Evolutionary conservation across 352 stramenopile genomes (phyloP).

Genomic region (Stramenopiles sp.): DNA sequence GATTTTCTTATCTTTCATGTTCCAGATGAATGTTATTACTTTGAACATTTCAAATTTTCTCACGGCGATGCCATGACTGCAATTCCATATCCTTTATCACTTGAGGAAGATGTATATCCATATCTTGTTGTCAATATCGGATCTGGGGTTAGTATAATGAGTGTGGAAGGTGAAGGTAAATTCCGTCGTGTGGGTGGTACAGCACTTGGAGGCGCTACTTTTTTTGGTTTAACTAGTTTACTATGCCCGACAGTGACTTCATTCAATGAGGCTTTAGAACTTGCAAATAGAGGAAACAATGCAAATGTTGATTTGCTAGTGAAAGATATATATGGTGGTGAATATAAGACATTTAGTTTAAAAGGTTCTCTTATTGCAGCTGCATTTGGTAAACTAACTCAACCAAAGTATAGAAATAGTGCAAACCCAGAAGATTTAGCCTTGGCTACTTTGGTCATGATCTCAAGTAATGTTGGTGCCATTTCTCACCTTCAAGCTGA

Average conservation of each 20-base stretch:
- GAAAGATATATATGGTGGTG: constrained; percentile 88
- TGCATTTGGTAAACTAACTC: constrained; percentile 46
- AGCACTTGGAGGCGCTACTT: constrained; percentile 88
- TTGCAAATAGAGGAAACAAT: constrained; percentile 33
- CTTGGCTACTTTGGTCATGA: constrained; percentile 57
- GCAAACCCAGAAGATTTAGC: constrained; percentile 2
- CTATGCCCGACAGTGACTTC: constrained; percentile 26
- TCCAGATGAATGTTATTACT: constrained; percentile 85
- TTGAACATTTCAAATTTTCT: constrained; percentile 28
- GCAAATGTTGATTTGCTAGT: constrained; percentile 79
- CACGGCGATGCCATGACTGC: not conserved
- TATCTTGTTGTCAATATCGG: constrained; percentile 93
- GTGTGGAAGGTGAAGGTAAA: constrained; percentile 48
- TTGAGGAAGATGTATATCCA: constrained; percentile 28
- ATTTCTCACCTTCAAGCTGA: constrained; percentile 89
- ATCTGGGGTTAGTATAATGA: constrained; percentile 77
- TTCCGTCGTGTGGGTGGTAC: constrained; percentile 87
- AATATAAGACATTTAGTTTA: constrained; percentile 66
- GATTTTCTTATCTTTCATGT: constrained; percentile 77
- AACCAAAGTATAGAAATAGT: constrained; percentile 15
- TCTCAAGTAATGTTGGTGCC: constrained; percentile 94
- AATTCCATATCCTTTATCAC: not conserved
- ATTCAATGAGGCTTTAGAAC: constrained; percentile 36
- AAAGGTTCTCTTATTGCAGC: constrained; percentile 49
- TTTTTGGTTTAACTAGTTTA: constrained; percentile 81